These are phyloP conservation scores for Pleurotus citrinopileatus DNA, from an alignment of 768 basidiomycete species.

Conservation along the genomic window DNA sequence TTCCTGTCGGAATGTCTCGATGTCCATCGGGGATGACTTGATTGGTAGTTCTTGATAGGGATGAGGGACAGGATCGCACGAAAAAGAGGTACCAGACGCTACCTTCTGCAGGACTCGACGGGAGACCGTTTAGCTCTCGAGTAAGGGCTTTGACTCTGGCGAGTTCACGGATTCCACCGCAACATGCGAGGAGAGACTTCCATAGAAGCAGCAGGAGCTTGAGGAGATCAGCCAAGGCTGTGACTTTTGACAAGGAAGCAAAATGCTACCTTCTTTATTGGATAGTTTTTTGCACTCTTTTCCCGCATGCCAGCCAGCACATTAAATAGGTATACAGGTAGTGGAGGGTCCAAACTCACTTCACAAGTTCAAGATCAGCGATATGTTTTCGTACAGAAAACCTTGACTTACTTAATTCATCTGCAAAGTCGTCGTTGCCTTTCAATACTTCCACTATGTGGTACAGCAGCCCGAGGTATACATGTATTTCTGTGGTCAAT, in stretches of 20 bases:
- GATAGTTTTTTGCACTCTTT: conserved; percentile 92
- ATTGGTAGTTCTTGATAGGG: conserved; percentile 53
- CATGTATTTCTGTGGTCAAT: conserved; percentile 86
- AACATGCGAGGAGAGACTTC: conserved; percentile 90
- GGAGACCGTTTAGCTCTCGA: conserved; percentile 81
- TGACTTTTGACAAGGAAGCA: conserved; percentile 11
- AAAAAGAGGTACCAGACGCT: not conserved
- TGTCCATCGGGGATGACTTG: conserved; percentile 89
- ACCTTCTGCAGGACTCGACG: conserved; percentile 48
- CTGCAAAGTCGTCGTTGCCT: conserved; percentile 91
- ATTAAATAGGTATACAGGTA: conserved; percentile 90
- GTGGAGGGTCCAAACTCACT: conserved; percentile 96
- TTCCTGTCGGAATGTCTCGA: conserved; percentile 86
- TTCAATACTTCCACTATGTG: conserved; percentile 93
- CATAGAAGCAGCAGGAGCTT: conserved; percentile 91
- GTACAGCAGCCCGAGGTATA: conserved; percentile 94
- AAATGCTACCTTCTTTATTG: conserved; percentile 83
- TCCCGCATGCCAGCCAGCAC: conserved; percentile 89
- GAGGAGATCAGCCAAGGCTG: conserved; percentile 1
- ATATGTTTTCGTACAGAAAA: conserved; percentile 1
- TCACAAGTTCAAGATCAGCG: conserved; percentile 12
- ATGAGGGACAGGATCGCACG: conserved; percentile 10
- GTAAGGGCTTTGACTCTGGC: conserved; percentile 79
- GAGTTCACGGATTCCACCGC: conserved; percentile 89
- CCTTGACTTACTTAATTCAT: conserved; percentile 84